A percentile compares a stretch with the other conserved stretches of the same genome.
Evolutionary conservation across 208 protist species (phyloP).

Genomic region (Wallacemonas collosoma): DNA sequence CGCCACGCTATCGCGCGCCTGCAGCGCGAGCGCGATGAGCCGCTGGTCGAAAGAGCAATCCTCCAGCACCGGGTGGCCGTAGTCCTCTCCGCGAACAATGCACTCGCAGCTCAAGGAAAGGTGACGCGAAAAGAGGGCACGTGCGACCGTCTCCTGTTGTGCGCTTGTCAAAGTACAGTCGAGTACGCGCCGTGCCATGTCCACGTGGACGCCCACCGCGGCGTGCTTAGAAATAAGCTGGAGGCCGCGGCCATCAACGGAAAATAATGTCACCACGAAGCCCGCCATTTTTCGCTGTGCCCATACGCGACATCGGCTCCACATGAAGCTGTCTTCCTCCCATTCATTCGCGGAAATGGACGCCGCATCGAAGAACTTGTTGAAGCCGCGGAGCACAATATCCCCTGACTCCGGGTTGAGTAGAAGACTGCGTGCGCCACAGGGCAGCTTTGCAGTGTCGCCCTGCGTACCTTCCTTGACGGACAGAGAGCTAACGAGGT

Average conservation of each 20-base stretch:
- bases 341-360: slow-evolving; percentile 37
- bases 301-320: slow-evolving; percentile 49
- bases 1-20: slow-evolving; percentile 39
- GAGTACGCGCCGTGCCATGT: slow-evolving; percentile 52
- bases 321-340: slow-evolving; percentile 37
- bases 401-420: slow-evolving; percentile 42
- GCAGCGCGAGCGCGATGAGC: slow-evolving; percentile 67
- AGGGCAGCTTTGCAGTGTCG: slow-evolving; percentile 68
- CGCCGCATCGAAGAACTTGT: slow-evolving; percentile 86
- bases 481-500: slow-evolving; percentile 45
- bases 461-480: slow-evolving; percentile 71
- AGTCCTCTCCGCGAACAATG: slow-evolving; percentile 49
- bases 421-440: slow-evolving; percentile 76
- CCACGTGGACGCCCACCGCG: slow-evolving; percentile 75
- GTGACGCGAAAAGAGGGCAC: slow-evolving; percentile 37
- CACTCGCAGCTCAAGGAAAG: slow-evolving; percentile 74
- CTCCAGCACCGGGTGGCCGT: slow-evolving; percentile 75
- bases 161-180: slow-evolving; percentile 23
- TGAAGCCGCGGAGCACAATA: slow-evolving; percentile 82
- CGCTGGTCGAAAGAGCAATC: slow-evolving; percentile 37
- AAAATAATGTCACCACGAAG: slow-evolving; percentile 84
- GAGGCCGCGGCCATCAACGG: slow-evolving; percentile 65
- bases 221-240: slow-evolving; percentile 80
- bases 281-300: slow-evolving; percentile 87
- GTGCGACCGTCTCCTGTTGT: slow-evolving; percentile 48